A percentile compares a stretch with the other conserved stretches of the same genome.
Evolutionary conservation across 2,329 filamentous ascomycete genomes (phyloP).

Genomic region (Nigrospora sphaerica): DNA sequence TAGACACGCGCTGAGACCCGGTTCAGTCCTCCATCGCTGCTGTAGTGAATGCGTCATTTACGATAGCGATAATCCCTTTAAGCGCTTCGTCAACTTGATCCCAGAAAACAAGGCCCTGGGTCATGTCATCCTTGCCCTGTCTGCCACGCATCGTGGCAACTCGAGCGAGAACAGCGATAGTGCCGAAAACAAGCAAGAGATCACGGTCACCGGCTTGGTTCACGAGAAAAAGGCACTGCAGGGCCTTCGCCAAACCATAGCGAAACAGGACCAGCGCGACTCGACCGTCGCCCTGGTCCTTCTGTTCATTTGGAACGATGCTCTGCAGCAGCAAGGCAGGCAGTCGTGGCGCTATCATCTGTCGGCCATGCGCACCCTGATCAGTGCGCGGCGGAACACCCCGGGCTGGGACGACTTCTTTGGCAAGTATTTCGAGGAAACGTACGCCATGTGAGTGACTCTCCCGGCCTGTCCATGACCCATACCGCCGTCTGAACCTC

Average conservation of each 20-base stretch:
- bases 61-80: constrained; percentile 1
- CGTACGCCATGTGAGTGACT: not conserved
- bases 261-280: constrained; percentile 1
- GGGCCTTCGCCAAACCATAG: constrained; percentile 1
- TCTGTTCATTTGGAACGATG: constrained; percentile 5
- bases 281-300: constrained; percentile 2
- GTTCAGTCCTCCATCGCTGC: not conserved
- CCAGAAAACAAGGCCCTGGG: not conserved
- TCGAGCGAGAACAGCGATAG: not conserved
- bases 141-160: not conserved
- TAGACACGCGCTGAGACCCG: not conserved
- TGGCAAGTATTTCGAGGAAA: not conserved
- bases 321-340: constrained; percentile 3
- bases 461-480: no score
- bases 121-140: not conserved
- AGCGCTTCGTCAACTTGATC: constrained; percentile 1
- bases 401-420: not conserved
- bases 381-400: not conserved
- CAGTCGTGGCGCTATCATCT: constrained; percentile 3
- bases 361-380: constrained; percentile 2
- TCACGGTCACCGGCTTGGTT: constrained; percentile 1
- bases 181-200: not conserved
- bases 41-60: constrained; percentile 1
- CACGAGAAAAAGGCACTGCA: constrained; percentile 4
- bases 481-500: no score